Evolutionary conservation across 495 filamentous ascomycete species (phyloP).

Genomic region (Cercophora scortea): DNA sequence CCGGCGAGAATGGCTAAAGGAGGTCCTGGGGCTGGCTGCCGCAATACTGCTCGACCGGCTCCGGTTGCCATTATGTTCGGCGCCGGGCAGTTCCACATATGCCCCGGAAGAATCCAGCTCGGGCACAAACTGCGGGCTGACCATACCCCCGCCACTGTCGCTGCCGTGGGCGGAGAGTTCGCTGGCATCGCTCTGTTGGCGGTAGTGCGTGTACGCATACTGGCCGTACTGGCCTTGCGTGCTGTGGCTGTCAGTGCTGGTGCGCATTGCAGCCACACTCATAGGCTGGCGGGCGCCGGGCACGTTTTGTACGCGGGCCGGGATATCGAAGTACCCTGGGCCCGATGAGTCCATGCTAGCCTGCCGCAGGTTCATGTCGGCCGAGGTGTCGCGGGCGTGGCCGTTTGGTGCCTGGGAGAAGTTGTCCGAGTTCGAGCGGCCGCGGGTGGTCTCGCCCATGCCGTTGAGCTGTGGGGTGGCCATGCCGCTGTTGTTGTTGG

Average conservation of each 20-base stretch:
- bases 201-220: conserved; percentile 20
- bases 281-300: conserved; percentile 13
- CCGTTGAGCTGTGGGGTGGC: conserved; percentile 8
- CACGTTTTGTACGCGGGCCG: conserved; percentile 9
- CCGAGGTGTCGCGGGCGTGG: conserved; percentile 7
- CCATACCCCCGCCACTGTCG: conserved; percentile 14
- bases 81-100: conserved; percentile 12
- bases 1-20: conserved; percentile 6
- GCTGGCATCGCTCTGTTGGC: conserved; percentile 31
- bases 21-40: conserved; percentile 2
- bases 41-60: conserved; percentile 11
- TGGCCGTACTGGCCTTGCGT: conserved; percentile 4
- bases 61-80: conserved; percentile 10
- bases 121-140: conserved; percentile 8
- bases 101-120: conserved; percentile 20
- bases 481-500: conserved; percentile 2
- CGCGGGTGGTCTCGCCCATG: not conserved
- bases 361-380: conserved; percentile 15
- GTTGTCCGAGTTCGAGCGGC: conserved; percentile 15
- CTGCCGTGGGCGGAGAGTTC: conserved; percentile 30
- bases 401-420: conserved; percentile 15
- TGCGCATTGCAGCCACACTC: conserved; percentile 12
- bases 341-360: conserved; percentile 22
- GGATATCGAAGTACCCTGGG: conserved; percentile 20
- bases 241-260: conserved; percentile 23